phyloP scores from a whole-genome alignment of 2,329 filamentous ascomycete species.

The Aspergillus transmontanensis region DNA sequence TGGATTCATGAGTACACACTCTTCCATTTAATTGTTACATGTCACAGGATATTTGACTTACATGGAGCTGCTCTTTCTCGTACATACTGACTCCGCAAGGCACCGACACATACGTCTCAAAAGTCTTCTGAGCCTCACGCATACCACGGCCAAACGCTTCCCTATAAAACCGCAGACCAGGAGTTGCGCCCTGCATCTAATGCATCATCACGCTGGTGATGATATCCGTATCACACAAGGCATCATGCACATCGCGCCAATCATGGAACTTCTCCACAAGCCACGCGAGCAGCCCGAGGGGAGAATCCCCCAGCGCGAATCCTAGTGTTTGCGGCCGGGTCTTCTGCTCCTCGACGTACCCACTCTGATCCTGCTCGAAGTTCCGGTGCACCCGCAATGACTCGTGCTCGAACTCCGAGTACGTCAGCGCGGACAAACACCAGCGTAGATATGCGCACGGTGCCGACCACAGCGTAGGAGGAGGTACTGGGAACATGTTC shows the following conservation, averaged over 20 bases:
- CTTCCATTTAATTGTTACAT: neutral
- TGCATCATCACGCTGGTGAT: neutral
- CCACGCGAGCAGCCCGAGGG: neutral
- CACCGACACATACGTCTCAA: neutral
- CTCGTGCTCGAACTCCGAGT: neutral
- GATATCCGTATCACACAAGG: neutral
- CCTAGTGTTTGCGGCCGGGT: neutral
- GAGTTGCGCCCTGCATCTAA: neutral
- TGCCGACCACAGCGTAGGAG: neutral
- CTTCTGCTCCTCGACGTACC: neutral
- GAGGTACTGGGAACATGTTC: neutral
- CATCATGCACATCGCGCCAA: neutral
- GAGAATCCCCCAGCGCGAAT: neutral
- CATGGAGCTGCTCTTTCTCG: neutral
- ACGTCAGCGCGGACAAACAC: neutral
- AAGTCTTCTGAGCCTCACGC: neutral
- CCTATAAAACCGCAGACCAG: neutral
- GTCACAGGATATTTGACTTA: neutral
- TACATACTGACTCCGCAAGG: neutral
- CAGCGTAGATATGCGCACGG: neutral
- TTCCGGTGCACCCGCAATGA: neutral
- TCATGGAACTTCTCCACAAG: neutral
- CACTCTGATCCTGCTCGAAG: neutral
- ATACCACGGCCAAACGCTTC: neutral
- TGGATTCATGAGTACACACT: neutral